These are phyloP conservation scores for Melocanna baccifera DNA, from an alignment of 176 grass and related monocot species.

Conservation along the genomic window DNA sequence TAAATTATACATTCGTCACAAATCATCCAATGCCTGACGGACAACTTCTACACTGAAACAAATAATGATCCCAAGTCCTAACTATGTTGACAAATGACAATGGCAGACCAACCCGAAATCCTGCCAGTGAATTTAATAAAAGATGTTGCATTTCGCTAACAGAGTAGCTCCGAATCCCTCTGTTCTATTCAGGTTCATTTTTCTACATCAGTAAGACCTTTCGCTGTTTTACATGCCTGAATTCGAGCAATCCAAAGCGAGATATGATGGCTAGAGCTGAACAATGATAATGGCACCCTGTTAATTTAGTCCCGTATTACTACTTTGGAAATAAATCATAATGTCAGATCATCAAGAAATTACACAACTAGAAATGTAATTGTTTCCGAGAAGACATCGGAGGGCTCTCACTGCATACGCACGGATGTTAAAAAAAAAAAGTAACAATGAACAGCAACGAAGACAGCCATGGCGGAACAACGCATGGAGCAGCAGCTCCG, in stretches of 20 bases:
- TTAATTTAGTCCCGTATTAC: neutral
- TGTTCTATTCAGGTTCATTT: neutral
- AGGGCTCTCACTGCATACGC: neutral
- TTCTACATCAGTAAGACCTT: neutral
- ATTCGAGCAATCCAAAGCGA: neutral
- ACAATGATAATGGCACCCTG: neutral
- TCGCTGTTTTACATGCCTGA: neutral
- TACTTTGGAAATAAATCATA: neutral
- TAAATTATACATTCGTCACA: neutral
- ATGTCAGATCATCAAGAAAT: neutral
- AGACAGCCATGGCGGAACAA: constrained; percentile 21
- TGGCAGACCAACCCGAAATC: neutral
- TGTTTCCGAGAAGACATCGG: neutral
- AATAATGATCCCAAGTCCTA: neutral
- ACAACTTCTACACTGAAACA: neutral
- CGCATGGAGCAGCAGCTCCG: neutral
- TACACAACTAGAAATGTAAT: neutral
- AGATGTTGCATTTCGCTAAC: neutral
- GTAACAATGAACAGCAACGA: neutral
- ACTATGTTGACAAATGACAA: neutral
- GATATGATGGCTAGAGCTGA: neutral
- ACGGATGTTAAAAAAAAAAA: constrained; percentile 6
- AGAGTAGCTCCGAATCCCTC: neutral
- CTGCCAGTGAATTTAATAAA: neutral
- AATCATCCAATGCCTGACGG: neutral